Conservation (phyloP, 106 monocot genomes). For the Posidonia australis region DNA sequence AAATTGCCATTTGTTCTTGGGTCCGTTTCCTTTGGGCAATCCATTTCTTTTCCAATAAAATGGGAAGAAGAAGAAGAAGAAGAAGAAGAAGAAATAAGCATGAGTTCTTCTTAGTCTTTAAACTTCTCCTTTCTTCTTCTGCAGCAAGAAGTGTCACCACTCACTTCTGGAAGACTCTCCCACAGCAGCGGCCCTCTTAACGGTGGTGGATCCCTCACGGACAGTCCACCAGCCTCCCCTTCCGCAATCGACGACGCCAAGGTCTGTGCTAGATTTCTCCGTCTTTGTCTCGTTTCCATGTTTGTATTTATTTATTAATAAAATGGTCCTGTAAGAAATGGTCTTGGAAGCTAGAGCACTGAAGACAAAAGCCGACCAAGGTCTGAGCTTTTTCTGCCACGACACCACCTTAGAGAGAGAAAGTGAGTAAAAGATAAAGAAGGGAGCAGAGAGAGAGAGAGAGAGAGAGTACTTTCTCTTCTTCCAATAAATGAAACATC, state of each 20-base stretch:
- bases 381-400: conserved; percentile 3
- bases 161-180: conserved; percentile 74
- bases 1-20: too few species aligned
- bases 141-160: conserved; percentile 66
- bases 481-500: conserved; percentile 38
- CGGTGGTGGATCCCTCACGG: conserved; percentile 66
- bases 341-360: neutral
- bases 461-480: conserved; percentile 43
- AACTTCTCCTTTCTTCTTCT: too few species aligned
- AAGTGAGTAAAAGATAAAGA: conserved; percentile 5
- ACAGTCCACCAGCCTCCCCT: conserved; percentile 90
- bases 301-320: neutral
- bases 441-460: neutral
- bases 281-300: neutral
- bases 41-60: too few species aligned
- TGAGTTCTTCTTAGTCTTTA: too few species aligned
- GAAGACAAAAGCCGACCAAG: conserved; percentile 5
- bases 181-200: conserved; percentile 93
- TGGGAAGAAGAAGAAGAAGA: too few species aligned
- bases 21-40: too few species aligned
- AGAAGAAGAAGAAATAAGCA: too few species aligned
- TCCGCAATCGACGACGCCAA: conserved; percentile 55
- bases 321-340: neutral
- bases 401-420: conserved; percentile 4
- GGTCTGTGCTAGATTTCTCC: conserved; percentile 12